Conservation (phyloP, 805 yeast species). For the Wickerhamiella qilinensis region DNA sequence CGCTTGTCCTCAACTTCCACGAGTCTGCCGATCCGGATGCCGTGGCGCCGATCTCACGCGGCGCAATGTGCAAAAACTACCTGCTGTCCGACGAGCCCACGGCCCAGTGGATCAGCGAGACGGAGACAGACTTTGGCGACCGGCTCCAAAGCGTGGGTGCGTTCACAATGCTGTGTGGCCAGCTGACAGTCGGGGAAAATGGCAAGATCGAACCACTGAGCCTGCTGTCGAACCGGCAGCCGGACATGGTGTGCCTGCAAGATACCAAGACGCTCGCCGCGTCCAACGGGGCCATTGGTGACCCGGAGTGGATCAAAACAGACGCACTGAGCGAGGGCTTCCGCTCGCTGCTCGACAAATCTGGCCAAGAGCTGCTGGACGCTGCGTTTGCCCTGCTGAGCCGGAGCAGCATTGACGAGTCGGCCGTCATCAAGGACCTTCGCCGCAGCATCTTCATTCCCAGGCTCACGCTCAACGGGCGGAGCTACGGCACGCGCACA, state of each 20-base stretch:
- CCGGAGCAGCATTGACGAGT: constrained; percentile 24
- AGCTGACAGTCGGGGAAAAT: constrained; percentile 2
- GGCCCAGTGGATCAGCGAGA: constrained; percentile 30
- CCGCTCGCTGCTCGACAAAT: constrained; percentile 1
- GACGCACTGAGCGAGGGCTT: constrained; percentile 34
- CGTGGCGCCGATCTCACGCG: constrained; percentile 32
- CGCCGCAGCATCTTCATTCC: constrained; percentile 57
- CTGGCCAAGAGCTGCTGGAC: constrained; percentile 25
- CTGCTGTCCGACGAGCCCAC: constrained; percentile 24
- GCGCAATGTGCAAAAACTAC: constrained; percentile 33
- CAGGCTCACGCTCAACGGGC: constrained; percentile 29
- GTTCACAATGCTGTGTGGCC: constrained; percentile 18
- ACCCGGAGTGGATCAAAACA: constrained; percentile 62
- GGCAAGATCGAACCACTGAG: constrained; percentile 1
- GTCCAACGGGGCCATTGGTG: constrained; percentile 48
- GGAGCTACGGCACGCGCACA: constrained; percentile 68
- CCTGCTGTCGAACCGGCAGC: constrained; percentile 9
- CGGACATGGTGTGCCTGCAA: background rate
- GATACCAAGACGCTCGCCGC: constrained; percentile 33
- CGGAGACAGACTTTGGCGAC: constrained; percentile 10
- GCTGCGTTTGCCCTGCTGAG: constrained; percentile 41
- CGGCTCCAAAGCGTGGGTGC: constrained; percentile 13
- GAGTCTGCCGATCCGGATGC: constrained; percentile 25
- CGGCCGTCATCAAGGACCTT: constrained; percentile 27
- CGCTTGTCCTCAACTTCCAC: constrained; percentile 61